Evolutionary conservation across 345 rosid species (phyloP).

Genomic region (Hibiscus mutabilis): DNA sequence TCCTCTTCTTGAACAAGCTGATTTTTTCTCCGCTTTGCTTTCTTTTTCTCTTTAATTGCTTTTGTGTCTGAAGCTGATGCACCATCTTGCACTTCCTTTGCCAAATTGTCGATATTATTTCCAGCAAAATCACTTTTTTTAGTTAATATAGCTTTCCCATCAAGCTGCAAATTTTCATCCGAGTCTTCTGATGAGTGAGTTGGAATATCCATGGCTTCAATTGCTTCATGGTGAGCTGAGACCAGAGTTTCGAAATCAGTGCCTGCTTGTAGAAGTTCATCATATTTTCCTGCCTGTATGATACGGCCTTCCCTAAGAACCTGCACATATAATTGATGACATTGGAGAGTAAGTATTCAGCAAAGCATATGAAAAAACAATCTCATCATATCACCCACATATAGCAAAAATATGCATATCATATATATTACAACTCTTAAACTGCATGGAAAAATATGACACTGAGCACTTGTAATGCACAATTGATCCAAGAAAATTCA

Average conservation of each 20-base stretch:
- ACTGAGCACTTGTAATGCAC: slow-evolving; percentile 1
- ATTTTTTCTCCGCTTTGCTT: slow-evolving; percentile 82
- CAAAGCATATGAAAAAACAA: not conserved
- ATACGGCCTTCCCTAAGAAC: slow-evolving; percentile 92
- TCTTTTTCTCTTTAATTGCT: slow-evolving; percentile 74
- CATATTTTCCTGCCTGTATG: slow-evolving; percentile 95
- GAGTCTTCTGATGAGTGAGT: slow-evolving; percentile 84
- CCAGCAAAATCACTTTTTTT: slow-evolving; percentile 50
- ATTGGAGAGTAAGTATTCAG: not conserved
- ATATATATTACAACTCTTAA: not conserved
- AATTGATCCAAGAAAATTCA: not conserved
- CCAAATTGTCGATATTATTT: slow-evolving; percentile 56
- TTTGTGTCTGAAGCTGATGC: slow-evolving; percentile 73
- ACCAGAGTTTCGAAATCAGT: slow-evolving; percentile 90
- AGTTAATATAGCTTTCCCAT: slow-evolving; percentile 28
- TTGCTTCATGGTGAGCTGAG: slow-evolving; percentile 97
- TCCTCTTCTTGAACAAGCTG: slow-evolving; percentile 99
- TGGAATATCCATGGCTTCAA: slow-evolving; percentile 94
- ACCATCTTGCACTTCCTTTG: slow-evolving; percentile 84
- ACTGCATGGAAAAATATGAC: slow-evolving; percentile 5
- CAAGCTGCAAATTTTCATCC: slow-evolving; percentile 49
- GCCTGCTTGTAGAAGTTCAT: slow-evolving; percentile 94
- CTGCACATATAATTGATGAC: slow-evolving; percentile 30
- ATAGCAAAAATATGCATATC: not conserved
- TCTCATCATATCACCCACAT: too few species aligned